Evolutionary conservation across 345 rosid genomes (phyloP).

Genomic region (Lumnitzera littorea): DNA sequence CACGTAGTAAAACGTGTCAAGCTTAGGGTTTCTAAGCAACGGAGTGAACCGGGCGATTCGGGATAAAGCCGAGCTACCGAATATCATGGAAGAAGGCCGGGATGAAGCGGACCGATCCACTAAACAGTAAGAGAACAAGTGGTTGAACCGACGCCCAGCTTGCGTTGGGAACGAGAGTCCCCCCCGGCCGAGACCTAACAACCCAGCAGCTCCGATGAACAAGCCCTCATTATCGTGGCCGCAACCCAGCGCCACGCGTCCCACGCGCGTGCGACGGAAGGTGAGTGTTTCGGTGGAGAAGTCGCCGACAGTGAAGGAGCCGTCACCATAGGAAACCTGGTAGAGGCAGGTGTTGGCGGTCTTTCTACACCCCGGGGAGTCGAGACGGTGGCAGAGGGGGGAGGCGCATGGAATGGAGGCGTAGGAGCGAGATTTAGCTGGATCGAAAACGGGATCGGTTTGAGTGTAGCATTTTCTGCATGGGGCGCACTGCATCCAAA

Average conservation of each 20-base stretch:
- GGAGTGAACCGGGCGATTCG: conserved; percentile 77
- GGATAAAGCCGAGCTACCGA: conserved; percentile 69
- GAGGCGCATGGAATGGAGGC: conserved; percentile 53
- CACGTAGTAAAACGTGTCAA: conserved; percentile 89
- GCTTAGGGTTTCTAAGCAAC: conserved; percentile 63
- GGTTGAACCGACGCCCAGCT: conserved; percentile 65
- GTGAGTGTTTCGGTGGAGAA: conserved; percentile 84
- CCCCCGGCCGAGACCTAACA: conserved; percentile 88
- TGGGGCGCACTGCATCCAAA: conserved; percentile 95
- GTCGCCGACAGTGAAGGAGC: conserved; percentile 82
- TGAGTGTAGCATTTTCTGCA: conserved; percentile 84
- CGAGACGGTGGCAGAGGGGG: conserved; percentile 51
- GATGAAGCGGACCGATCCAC: conserved; percentile 83
- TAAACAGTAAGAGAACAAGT: conserved; percentile 81
- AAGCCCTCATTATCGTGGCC: conserved; percentile 95
- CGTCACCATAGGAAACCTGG: conserved; percentile 90
- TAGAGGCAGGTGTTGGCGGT: conserved; percentile 54
- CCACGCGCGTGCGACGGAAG: conserved; percentile 57
- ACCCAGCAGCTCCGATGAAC: conserved; percentile 89
- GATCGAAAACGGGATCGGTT: conserved; percentile 79
- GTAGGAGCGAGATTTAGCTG: conserved; percentile 59
- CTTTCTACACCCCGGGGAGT: conserved; percentile 50
- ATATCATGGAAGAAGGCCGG: conserved; percentile 69
- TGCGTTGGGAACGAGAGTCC: conserved; percentile 75
- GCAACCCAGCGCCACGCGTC: conserved; percentile 71